Conservation (phyloP, 2,329 filamentous ascomycete species). For the Xylariales sp. region DNA sequence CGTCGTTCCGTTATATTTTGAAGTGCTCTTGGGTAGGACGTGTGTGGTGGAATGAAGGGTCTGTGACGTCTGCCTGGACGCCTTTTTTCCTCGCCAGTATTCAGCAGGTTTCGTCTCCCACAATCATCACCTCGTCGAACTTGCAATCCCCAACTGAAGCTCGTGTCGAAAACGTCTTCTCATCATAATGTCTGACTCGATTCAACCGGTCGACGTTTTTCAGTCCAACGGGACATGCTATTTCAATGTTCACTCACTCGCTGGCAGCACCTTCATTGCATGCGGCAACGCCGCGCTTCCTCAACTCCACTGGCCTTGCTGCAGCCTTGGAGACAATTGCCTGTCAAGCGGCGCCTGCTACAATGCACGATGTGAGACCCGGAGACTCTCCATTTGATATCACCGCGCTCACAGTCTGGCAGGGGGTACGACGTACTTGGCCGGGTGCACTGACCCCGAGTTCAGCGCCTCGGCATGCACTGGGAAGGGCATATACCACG, state of each 20-base stretch:
- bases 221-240: conserved; percentile 19
- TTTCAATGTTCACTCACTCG: conserved; percentile 11
- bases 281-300: conserved; percentile 15
- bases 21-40: too few relatives aligned
- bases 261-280: conserved; percentile 15
- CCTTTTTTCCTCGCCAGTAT: too few relatives aligned
- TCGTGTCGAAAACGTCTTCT: too few relatives aligned
- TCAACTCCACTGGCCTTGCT: conserved; percentile 16
- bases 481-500: conserved; percentile 14
- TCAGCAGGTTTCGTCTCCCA: too few relatives aligned
- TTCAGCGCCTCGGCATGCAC: conserved; percentile 15
- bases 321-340: conserved; percentile 16
- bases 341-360: conserved; percentile 17
- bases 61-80: too few relatives aligned
- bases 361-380: conserved; percentile 14
- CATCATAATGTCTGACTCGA: not conserved
- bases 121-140: too few relatives aligned
- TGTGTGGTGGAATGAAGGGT: too few relatives aligned
- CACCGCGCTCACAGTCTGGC: too few relatives aligned
- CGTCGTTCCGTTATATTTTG: too few relatives aligned
- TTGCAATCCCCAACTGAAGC: too few relatives aligned
- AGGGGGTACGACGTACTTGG: conserved; percentile 16
- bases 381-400: too few relatives aligned
- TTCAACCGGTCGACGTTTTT: conserved; percentile 1
- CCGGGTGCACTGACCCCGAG: conserved; percentile 17